phyloP scores from a whole-genome alignment of 2,329 filamentous ascomycete species.

The Chaetomium sp. region DNA sequence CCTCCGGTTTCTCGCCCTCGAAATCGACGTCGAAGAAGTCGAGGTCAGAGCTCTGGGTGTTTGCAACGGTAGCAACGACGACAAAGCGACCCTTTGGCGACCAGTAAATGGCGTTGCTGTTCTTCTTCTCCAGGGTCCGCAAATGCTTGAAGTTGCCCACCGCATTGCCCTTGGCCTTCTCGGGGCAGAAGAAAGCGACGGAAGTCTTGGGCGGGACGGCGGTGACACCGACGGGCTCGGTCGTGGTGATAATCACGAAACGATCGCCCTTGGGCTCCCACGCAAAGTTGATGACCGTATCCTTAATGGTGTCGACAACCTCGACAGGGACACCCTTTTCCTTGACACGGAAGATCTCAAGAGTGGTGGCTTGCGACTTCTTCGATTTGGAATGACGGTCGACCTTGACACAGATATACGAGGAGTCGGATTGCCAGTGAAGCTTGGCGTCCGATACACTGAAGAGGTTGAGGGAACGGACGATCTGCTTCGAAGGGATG shows the following conservation, averaged over 20 bases:
- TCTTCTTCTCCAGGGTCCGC: constrained; percentile 96
- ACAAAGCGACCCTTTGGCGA: constrained; percentile 93
- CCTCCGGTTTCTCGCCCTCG: constrained; percentile 90
- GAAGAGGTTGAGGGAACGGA: constrained; percentile 93
- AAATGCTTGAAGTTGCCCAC: constrained; percentile 95
- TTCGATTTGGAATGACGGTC: constrained; percentile 98
- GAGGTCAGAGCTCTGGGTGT: constrained; percentile 87
- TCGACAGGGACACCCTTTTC: constrained; percentile 98
- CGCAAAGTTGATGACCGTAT: constrained; percentile 98
- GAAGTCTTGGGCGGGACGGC: constrained; percentile 89
- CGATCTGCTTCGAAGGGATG: constrained; percentile 87
- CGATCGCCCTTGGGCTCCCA: constrained; percentile 98
- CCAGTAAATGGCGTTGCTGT: constrained; percentile 99
- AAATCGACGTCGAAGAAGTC: constrained; percentile 98
- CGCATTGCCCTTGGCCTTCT: constrained; percentile 76
- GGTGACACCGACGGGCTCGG: constrained; percentile 69
- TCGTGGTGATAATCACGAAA: constrained; percentile 93
- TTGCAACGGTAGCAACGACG: constrained; percentile 86
- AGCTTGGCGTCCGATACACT: constrained; percentile 96
- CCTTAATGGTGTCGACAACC: constrained; percentile 95
- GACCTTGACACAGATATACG: constrained; percentile 96
- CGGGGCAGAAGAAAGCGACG: constrained; percentile 92
- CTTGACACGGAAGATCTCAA: constrained; percentile 95
- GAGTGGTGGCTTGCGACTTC: constrained; percentile 92
- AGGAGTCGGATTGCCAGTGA: constrained; percentile 94